Percentiles rank a stretch among this genome's conserved stretches.
Conservation (phyloP, 805 yeast genomes). For the Grigorovia jiainica region DNA sequence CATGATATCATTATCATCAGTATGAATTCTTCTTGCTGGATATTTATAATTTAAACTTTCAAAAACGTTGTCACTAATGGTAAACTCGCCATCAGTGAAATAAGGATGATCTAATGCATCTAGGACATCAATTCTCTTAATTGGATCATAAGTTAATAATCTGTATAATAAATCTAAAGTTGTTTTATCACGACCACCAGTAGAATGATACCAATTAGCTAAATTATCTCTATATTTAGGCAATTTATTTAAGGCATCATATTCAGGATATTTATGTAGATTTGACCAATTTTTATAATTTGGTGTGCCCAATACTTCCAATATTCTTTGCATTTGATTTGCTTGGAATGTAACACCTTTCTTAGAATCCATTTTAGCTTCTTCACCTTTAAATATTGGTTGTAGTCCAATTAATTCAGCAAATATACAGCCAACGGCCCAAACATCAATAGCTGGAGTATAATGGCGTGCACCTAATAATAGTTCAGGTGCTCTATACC, state of each 20-base stretch:
- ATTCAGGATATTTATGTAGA: slow-evolving; percentile 77
- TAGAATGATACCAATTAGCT: slow-evolving; percentile 75
- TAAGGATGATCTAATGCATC: slow-evolving; percentile 69
- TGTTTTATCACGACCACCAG: slow-evolving; percentile 62
- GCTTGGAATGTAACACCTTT: slow-evolving; percentile 90
- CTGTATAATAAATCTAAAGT: slow-evolving; percentile 58
- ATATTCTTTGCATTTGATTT: slow-evolving; percentile 80
- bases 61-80: slow-evolving; percentile 72
- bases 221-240: slow-evolving; percentile 49
- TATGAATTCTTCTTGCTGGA: slow-evolving; percentile 79
- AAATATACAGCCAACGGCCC: slow-evolving; percentile 94
- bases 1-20: slow-evolving; percentile 74
- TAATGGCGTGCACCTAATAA: slow-evolving; percentile 87
- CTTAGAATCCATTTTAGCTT: slow-evolving; percentile 89
- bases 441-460: slow-evolving; percentile 82
- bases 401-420: slow-evolving; percentile 83
- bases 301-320: slow-evolving; percentile 93
- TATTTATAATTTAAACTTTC: slow-evolving; percentile 64
- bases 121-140: slow-evolving; percentile 65
- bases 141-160: slow-evolving; percentile 76
- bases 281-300: slow-evolving; percentile 69
- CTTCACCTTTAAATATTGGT: slow-evolving; percentile 97
- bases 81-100: slow-evolving; percentile 50
- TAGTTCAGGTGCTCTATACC: slow-evolving; percentile 94
- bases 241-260: slow-evolving; percentile 49